Percentiles rank a stretch among this genome's conserved stretches.
These are phyloP conservation scores for Zancudomyces culisetae DNA, from an alignment of 371 early-diverging fungal species.

Conservation along the genomic window DNA sequence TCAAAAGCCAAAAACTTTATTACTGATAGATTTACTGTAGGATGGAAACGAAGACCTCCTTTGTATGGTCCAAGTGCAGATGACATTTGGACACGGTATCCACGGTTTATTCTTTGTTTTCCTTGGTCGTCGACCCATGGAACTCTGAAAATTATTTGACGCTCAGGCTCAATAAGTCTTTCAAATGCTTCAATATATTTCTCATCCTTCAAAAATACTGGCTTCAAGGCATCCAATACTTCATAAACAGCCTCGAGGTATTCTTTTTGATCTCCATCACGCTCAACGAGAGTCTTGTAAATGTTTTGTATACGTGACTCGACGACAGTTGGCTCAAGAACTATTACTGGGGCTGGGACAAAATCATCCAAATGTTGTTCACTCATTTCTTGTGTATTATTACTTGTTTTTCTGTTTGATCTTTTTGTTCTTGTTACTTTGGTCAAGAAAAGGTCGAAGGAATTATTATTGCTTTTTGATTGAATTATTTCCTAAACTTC, in stretches of 20 bases:
- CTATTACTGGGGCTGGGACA: background rate
- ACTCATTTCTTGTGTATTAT: no score
- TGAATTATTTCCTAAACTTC: no score
- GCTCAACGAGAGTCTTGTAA: conserved; percentile 6
- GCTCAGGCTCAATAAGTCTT: conserved; percentile 25
- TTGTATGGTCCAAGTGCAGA: conserved; percentile 29
- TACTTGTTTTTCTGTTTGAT: no score
- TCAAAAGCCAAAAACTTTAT: conserved; percentile 28
- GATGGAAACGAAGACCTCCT: conserved; percentile 29
- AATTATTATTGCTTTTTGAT: no score
- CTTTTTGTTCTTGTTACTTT: no score
- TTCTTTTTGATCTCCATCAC: conserved; percentile 21
- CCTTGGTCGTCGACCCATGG: conserved; percentile 27
- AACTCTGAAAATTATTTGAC: conserved; percentile 25
- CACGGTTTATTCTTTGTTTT: conserved; percentile 24
- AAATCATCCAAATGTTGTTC: no score
- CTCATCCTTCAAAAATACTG: conserved; percentile 19
- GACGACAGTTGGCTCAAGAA: background rate
- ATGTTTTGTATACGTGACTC: background rate
- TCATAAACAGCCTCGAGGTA: conserved; percentile 22
- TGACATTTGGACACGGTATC: conserved; percentile 28
- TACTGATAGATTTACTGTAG: conserved; percentile 25
- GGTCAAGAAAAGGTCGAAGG: no score
- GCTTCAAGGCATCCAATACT: conserved; percentile 18
- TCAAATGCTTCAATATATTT: conserved; percentile 21